phyloP scores from a whole-genome alignment of 148 eudicot genomes.

The Rhododendron williamsianum region DNA sequence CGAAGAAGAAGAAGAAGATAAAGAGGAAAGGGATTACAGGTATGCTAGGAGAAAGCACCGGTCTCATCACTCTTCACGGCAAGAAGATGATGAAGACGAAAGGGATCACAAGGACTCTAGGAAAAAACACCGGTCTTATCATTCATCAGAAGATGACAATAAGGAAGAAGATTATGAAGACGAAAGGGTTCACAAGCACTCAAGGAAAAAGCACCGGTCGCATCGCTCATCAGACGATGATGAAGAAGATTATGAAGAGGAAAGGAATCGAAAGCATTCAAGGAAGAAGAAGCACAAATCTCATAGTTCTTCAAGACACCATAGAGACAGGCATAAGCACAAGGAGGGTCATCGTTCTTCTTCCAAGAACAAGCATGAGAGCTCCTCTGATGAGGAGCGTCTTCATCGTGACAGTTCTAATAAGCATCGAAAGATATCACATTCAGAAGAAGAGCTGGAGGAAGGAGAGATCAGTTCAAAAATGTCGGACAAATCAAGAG shows the following conservation, averaged over 20 bases:
- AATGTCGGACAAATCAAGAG: slow-evolving; percentile 44
- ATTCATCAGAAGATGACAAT: slow-evolving; percentile 11
- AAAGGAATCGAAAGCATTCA: slow-evolving; percentile 31
- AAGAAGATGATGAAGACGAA: neutral
- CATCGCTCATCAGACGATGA: slow-evolving; percentile 25
- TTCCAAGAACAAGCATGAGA: slow-evolving; percentile 36
- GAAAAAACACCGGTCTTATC: slow-evolving; percentile 1
- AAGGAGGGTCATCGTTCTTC: slow-evolving; percentile 40
- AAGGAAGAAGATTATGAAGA: slow-evolving; percentile 24
- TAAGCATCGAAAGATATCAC: slow-evolving; percentile 29
- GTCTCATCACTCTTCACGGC: neutral
- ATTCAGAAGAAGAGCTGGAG: slow-evolving; percentile 57
- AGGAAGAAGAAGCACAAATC: slow-evolving; percentile 61
- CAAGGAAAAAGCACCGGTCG: slow-evolving; percentile 51
- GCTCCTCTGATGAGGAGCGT: slow-evolving; percentile 32
- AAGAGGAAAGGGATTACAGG: slow-evolving; percentile 1
- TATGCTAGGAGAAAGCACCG: neutral
- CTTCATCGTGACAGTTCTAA: slow-evolving; percentile 21
- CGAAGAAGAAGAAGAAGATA: neutral
- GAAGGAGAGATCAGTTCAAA: slow-evolving; percentile 80
- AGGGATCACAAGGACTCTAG: neutral
- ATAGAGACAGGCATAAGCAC: slow-evolving; percentile 42
- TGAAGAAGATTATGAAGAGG: slow-evolving; percentile 21
- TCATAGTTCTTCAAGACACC: slow-evolving; percentile 29
- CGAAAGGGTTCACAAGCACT: slow-evolving; percentile 31